A percentile compares a stretch with the other conserved stretches of the same genome.
Conservation (phyloP, 1,139 yeast genomes). For the Candida freyschussii region DNA sequence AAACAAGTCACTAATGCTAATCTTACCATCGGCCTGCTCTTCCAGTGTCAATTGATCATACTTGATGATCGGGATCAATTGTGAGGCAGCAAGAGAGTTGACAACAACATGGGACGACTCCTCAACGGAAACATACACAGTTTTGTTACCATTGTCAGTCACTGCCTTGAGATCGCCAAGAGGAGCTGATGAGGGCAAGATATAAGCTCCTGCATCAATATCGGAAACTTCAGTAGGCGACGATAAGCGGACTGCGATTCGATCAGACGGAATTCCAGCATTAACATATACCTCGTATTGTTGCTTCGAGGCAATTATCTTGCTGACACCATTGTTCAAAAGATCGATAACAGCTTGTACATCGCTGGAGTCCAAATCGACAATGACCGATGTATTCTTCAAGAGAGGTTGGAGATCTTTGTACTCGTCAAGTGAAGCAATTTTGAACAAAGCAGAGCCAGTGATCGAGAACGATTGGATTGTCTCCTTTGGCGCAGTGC, state of each 20-base stretch:
- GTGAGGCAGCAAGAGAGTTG: constrained; percentile 31
- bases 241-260: constrained; percentile 18
- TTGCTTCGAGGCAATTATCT: constrained; percentile 40
- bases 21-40: constrained; percentile 24
- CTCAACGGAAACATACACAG: constrained; percentile 33
- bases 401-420: constrained; percentile 9
- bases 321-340: constrained; percentile 63
- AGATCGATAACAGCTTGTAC: constrained; percentile 50
- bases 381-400: constrained; percentile 11
- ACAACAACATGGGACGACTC: constrained; percentile 20
- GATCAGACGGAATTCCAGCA: constrained; percentile 52
- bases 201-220: constrained; percentile 20
- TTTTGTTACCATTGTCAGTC: constrained; percentile 39
- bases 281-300: constrained; percentile 35
- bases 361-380: constrained; percentile 21
- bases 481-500: constrained; percentile 8
- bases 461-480: constrained; percentile 18
- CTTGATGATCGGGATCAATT: constrained; percentile 47
- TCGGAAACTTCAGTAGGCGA: constrained; percentile 10
- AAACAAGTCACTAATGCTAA: constrained; percentile 49
- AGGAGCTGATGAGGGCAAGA: constrained; percentile 23
- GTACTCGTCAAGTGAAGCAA: constrained; percentile 16
- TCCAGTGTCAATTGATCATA: constrained; percentile 40
- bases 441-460: constrained; percentile 21
- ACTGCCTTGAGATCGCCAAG: constrained; percentile 23